These are phyloP conservation scores for Chalara sp. DNA, from an alignment of 2,329 filamentous ascomycete species.

Conservation along the genomic window DNA sequence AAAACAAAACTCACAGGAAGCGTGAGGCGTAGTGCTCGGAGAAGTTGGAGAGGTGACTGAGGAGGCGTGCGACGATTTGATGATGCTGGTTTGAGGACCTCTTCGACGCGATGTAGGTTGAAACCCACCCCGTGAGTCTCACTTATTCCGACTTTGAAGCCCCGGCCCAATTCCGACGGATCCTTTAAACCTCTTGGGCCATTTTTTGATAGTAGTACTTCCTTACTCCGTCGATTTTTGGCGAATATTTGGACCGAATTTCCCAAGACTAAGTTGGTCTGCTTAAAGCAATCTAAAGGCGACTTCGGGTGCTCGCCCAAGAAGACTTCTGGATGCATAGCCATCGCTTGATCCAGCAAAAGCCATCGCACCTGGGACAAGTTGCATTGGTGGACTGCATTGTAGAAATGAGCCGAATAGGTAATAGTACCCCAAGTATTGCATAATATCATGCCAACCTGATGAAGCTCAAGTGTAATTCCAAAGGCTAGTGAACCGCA, in stretches of 20 bases:
- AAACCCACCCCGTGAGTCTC: too few species aligned
- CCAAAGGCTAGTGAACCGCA: constrained; percentile 7
- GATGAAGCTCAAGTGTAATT: not conserved
- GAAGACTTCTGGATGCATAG: constrained; percentile 6
- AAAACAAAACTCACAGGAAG: too few species aligned
- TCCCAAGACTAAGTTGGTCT: constrained; percentile 4
- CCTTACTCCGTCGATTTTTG: not conserved
- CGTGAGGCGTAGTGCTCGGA: too few species aligned
- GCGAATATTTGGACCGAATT: constrained; percentile 1
- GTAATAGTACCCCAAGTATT: constrained; percentile 4
- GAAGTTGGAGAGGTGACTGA: too few species aligned
- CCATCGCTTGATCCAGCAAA: constrained; percentile 4
- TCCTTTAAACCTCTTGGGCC: too few species aligned
- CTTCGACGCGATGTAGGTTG: too few species aligned
- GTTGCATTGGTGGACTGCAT: constrained; percentile 1
- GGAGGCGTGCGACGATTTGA: too few species aligned
- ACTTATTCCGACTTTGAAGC: too few species aligned
- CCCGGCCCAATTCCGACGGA: too few species aligned
- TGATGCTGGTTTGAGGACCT: too few species aligned
- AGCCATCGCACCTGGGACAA: constrained; percentile 3
- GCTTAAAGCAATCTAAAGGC: constrained; percentile 2
- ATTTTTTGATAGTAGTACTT: too few species aligned
- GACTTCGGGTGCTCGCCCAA: constrained; percentile 1
- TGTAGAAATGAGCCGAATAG: constrained; percentile 9
- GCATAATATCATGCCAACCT: not conserved